These are phyloP conservation scores for Acorus calamus DNA, from an alignment of 106 monocot genomes.

Conservation along the genomic window DNA sequence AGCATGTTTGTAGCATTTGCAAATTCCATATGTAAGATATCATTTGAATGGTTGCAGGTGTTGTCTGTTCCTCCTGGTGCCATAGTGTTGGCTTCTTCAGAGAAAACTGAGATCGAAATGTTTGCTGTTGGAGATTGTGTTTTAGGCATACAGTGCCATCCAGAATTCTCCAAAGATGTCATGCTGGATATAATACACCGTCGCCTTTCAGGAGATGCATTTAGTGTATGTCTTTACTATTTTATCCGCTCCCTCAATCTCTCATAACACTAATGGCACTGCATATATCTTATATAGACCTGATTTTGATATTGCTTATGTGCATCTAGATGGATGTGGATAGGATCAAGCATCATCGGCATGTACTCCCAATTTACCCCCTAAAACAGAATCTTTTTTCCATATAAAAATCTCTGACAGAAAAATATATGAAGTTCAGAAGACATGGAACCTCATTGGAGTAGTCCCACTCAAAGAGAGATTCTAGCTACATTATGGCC, in stretches of 20 bases:
- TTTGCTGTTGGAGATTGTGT: constrained; percentile 24
- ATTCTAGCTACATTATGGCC: no score
- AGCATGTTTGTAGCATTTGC: neutral
- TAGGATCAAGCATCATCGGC: no score
- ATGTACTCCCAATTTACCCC: no score
- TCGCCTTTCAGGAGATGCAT: constrained; percentile 1
- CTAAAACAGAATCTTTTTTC: no score
- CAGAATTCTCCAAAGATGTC: constrained; percentile 30
- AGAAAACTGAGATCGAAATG: constrained; percentile 28
- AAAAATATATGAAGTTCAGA: no score
- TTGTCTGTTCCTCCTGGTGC: constrained; percentile 13
- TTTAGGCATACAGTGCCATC: constrained; percentile 26
- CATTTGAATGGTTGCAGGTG: constrained; percentile 12
- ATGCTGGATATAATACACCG: constrained; percentile 14
- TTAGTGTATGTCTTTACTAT: constrained; percentile 12
- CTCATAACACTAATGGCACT: no score
- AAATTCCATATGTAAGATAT: neutral
- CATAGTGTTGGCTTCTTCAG: constrained; percentile 17
- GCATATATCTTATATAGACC: no score
- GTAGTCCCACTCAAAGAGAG: no score
- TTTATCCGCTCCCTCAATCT: neutral
- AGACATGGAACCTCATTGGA: no score
- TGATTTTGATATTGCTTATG: no score
- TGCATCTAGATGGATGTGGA: no score
- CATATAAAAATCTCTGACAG: no score